Evolutionary conservation across 78 protist genomes (phyloP).

Genomic region (Dictyostelium brefeldianum): DNA sequence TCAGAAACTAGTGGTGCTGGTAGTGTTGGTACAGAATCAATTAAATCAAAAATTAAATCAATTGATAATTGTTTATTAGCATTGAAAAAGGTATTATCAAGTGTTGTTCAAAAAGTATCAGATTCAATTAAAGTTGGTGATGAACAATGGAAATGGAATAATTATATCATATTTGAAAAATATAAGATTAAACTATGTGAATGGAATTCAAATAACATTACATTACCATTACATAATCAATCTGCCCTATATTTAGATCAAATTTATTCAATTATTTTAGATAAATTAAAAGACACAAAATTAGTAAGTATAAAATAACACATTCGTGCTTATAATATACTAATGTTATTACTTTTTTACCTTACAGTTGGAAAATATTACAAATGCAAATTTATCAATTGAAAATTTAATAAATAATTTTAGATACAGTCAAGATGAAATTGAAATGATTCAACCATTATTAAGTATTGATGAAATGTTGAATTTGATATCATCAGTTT

Average conservation of each 20-base stretch:
- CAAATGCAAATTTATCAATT: conserved; percentile 29
- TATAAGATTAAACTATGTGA: not conserved
- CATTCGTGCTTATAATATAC: not conserved
- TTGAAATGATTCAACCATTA: conserved; percentile 32
- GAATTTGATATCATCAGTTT: conserved; percentile 28
- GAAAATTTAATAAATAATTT: conserved; percentile 54
- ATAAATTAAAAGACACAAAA: conserved; percentile 40
- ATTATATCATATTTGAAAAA: conserved; percentile 1
- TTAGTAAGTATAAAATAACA: not conserved
- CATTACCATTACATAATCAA: conserved; percentile 59
- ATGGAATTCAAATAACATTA: conserved; percentile 23
- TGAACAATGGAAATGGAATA: conserved; percentile 60
- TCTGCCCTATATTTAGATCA: conserved; percentile 50
- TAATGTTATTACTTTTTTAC: not conserved
- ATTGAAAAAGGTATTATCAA: conserved; percentile 22
- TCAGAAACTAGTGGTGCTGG: not conserved
- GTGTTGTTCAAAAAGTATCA: conserved; percentile 20
- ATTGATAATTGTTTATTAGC: conserved; percentile 36
- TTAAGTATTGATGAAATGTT: conserved; percentile 59
- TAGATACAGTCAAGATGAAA: conserved; percentile 1
- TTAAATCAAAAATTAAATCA: conserved; percentile 4
- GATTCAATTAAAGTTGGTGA: not conserved
- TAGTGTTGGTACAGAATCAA: not conserved
- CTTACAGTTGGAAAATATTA: conserved; percentile 2
- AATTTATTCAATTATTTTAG: conserved; percentile 39